These are phyloP conservation scores for Plectranthus barbatus DNA, from an alignment of 257 asterid species.

Conservation along the genomic window DNA sequence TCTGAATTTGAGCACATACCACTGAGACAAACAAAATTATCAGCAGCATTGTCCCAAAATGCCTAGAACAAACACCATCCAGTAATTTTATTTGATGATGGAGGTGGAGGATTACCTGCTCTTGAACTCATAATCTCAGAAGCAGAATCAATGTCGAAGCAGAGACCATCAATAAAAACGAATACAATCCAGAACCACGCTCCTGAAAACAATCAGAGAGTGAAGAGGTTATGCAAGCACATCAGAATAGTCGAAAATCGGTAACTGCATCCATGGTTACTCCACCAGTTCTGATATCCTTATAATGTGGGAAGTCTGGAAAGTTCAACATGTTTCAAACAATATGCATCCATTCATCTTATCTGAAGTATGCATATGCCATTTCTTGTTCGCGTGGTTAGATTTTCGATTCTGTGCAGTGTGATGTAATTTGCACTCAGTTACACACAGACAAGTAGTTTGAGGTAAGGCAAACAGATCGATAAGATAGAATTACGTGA, in stretches of 20 bases:
- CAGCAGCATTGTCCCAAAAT: neutral
- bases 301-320: neutral
- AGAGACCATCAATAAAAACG: slow-evolving; percentile 29
- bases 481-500: no score
- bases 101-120: no score
- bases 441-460: no score
- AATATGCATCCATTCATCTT: neutral
- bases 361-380: no score
- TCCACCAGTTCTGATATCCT: neutral
- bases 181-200: slow-evolving; percentile 21
- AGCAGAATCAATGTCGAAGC: slow-evolving; percentile 35
- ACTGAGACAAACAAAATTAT: neutral
- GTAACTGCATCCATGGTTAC: no score
- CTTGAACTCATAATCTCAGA: slow-evolving; percentile 23
- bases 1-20: neutral
- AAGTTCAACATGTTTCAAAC: neutral
- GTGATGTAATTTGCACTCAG: neutral
- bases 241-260: neutral
- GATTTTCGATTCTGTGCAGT: neutral
- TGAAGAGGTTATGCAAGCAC: neutral
- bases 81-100: no score
- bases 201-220: slow-evolving; percentile 35
- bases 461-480: no score
- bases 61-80: no score
- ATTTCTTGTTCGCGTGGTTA: neutral